A percentile compares a stretch with the other conserved stretches of the same genome.
Evolutionary conservation across 805 yeast species (phyloP).

Genomic region (Zygosaccharomyces pseudorouxii): DNA sequence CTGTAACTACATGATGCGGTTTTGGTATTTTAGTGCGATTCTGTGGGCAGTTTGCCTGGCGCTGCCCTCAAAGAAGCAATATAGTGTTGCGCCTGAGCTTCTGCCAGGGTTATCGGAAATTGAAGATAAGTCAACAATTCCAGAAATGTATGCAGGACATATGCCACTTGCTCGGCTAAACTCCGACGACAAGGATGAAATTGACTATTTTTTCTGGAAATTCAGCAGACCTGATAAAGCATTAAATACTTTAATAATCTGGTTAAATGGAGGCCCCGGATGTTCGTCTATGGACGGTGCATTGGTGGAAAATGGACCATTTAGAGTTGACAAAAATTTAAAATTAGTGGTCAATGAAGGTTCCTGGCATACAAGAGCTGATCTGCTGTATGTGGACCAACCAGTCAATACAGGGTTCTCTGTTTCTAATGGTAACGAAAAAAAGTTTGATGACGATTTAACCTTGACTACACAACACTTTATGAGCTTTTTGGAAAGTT

Average conservation of each 20-base stretch:
- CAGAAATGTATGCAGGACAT: conserved; percentile 61
- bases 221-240: conserved; percentile 34
- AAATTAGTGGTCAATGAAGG: conserved; percentile 58
- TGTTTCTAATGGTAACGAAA: conserved; percentile 41
- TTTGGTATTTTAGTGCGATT: conserved; percentile 1
- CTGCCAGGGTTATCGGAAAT: conserved; percentile 28
- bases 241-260: conserved; percentile 49
- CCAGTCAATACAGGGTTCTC: conserved; percentile 95
- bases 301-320: conserved; percentile 86
- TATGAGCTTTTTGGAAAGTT: conserved; percentile 58
- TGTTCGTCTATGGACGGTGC: conserved; percentile 99
- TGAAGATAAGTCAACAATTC: conserved; percentile 19
- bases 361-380: conserved; percentile 77
- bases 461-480: conserved; percentile 58
- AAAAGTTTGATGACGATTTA: conserved; percentile 48
- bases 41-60: conserved; percentile 4
- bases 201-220: conserved; percentile 72
- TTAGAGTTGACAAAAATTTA: conserved; percentile 50
- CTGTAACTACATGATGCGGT: background rate
- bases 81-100: conserved; percentile 25
- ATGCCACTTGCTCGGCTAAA: conserved; percentile 40
- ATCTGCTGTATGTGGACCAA: conserved; percentile 84
- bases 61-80: conserved; percentile 15
- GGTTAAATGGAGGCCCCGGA: conserved; percentile 99
- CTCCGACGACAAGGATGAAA: conserved; percentile 37